phyloP scores from a whole-genome alignment of 345 rosid genomes.

The Draba incana region DNA sequence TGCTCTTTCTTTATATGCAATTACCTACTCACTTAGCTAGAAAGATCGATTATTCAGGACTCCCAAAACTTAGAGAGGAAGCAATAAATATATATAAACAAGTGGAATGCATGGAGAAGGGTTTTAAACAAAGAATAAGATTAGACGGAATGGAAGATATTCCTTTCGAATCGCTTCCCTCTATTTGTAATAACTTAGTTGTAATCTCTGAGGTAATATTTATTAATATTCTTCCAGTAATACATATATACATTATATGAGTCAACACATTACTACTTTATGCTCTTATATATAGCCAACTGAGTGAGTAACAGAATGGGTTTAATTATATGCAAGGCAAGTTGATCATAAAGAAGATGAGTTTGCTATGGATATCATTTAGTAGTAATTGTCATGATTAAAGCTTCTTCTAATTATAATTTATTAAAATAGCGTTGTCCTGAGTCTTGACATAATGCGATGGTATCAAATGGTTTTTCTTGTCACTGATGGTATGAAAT shows the following conservation, averaged over 20 bases:
- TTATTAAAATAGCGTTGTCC: conserved; percentile 30
- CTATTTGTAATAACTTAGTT: conserved; percentile 30
- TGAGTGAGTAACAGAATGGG: conserved; percentile 16
- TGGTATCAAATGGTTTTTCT: conserved; percentile 32
- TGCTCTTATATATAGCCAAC: conserved; percentile 15
- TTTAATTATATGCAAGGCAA: conserved; percentile 30
- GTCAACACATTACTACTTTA: conserved; percentile 29
- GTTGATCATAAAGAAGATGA: conserved; percentile 29
- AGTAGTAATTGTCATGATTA: conserved; percentile 30
- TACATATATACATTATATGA: conserved; percentile 15
- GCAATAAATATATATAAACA: conserved; percentile 40
- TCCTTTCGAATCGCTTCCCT: conserved; percentile 60
- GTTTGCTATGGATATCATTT: conserved; percentile 36
- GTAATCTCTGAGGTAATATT: conserved; percentile 40
- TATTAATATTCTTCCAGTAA: conserved; percentile 48
- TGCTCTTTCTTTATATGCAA: conserved; percentile 28
- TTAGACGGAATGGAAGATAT: conserved; percentile 53
- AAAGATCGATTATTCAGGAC: conserved; percentile 23
- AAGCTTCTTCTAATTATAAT: conserved; percentile 21
- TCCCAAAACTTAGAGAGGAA: conserved; percentile 30
- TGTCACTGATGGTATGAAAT: conserved; percentile 32
- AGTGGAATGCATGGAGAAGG: conserved; percentile 33
- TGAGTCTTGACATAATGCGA: conserved; percentile 31
- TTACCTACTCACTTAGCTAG: conserved; percentile 31
- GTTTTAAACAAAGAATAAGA: conserved; percentile 30